Percentiles rank a stretch among this genome's conserved stretches.
Conservation (phyloP, 2,329 filamentous ascomycete species). For the Alternaria sp. region DNA sequence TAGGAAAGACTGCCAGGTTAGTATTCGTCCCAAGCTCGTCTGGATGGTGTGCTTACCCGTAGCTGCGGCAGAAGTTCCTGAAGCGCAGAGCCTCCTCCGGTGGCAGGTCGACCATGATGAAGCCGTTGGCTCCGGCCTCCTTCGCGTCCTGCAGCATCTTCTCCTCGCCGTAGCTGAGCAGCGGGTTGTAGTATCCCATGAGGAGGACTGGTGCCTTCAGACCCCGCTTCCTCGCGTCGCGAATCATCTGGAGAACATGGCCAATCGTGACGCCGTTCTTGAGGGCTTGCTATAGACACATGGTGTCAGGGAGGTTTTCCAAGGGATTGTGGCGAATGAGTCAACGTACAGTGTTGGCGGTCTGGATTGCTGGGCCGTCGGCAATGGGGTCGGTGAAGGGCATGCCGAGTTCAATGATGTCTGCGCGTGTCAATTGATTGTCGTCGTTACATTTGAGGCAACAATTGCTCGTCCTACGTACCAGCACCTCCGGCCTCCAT, state of each 20-base stretch:
- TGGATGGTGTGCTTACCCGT: conserved; percentile 62
- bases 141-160: conserved; percentile 83
- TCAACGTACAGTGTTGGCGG: conserved; percentile 77
- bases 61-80: conserved; percentile 79
- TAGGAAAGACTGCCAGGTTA: conserved; percentile 74
- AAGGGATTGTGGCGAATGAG: conserved; percentile 27
- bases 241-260: conserved; percentile 81
- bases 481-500: conserved; percentile 93
- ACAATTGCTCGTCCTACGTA: conserved; percentile 51
- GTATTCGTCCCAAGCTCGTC: neutral
- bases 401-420: conserved; percentile 93
- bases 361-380: conserved; percentile 96
- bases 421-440: conserved; percentile 54
- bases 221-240: conserved; percentile 77
- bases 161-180: conserved; percentile 94
- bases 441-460: neutral
- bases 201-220: conserved; percentile 83
- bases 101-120: conserved; percentile 94
- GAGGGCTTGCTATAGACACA: conserved; percentile 66
- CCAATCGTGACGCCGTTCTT: conserved; percentile 86
- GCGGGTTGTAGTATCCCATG: conserved; percentile 99
- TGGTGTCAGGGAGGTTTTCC: conserved; percentile 20
- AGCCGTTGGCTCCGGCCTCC: conserved; percentile 87
- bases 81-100: conserved; percentile 96
- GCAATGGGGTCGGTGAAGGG: conserved; percentile 99